Conservation (phyloP, 164 flowering plant genomes). For the Cinnamomum chago region DNA sequence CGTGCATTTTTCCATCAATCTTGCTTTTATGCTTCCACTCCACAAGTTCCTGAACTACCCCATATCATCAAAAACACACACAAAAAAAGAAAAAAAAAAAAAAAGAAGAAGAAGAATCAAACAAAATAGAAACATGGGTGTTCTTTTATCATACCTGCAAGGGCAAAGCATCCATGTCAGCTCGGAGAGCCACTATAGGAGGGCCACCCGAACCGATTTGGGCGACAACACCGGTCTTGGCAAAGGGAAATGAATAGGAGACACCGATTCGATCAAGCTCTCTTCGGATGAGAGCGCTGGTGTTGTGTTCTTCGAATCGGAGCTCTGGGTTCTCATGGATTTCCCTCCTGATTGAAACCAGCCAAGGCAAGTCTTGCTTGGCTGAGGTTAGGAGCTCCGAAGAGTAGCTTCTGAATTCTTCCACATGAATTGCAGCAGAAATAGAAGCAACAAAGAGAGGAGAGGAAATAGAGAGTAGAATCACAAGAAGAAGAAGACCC, state of each 20-base stretch:
- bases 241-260: conserved; percentile 55
- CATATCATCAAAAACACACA: background rate
- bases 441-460: background rate
- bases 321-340: conserved; percentile 87
- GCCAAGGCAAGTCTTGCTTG: conserved; percentile 51
- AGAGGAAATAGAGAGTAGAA: background rate
- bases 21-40: conserved; percentile 89
- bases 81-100: background rate
- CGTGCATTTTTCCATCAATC: conserved; percentile 80
- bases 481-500: background rate
- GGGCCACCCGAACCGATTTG: conserved; percentile 56
- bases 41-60: conserved; percentile 56
- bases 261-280: conserved; percentile 65
- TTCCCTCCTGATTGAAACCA: conserved; percentile 56
- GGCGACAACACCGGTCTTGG: conserved; percentile 72
- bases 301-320: conserved; percentile 62
- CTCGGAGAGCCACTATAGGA: conserved; percentile 79
- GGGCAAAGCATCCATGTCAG: conserved; percentile 95
- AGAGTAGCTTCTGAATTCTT: conserved; percentile 13
- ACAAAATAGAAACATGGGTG: background rate
- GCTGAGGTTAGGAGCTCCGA: conserved; percentile 40
- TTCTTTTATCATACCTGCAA: conserved; percentile 43
- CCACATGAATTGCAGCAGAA: background rate
- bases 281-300: conserved; percentile 72
- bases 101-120: background rate